Evolutionary conservation across 257 asterid species (phyloP), one percentile per base, ranked within the genome.

Genomic region (Scutellaria barbata): DNA sequence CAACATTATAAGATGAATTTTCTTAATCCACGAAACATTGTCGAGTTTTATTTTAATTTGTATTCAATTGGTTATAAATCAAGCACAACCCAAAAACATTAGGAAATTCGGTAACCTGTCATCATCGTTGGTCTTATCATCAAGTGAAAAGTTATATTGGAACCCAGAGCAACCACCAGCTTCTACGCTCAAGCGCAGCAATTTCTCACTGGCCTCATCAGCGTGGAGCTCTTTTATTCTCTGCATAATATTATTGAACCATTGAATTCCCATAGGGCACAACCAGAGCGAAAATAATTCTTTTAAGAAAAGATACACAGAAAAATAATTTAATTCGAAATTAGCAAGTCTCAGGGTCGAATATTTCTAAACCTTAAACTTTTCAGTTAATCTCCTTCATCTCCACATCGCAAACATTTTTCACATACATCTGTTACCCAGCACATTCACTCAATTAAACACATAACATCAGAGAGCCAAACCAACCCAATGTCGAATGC

Each of bases 141-240:
- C 99, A 20, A 94, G 90, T 33, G 89, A 79, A 80, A 94, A 94
- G 50, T 86, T 92, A 74, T 94, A 94, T 41, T 94, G 97, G 85
- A 91, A 94, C 17, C 99, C 97, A 4, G 97, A 94, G 86, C 99
- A 95, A 11, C 99, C 98, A 1, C 98, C 99, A n/a, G 99, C 92
- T 82, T 89, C 98, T 63, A 95, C 86, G 81, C 97, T 85, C 89
- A 92, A 82, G 13, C 99, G 95, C 51, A 95, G 80, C 85, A 92
- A 78, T 83, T 86, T 95, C 68, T 70, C 74, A 69, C 74, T 68
- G 42, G 84, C 79, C 77, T 92, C 96, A 12, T 76, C 86, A 56
- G 84, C 85, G 80, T 95, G 96, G 87, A 95, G 74, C 77, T 89
- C 97, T 75, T 87, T 92, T 79, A 95, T 83, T 84, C 90, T 84